A percentile compares a stretch with the other conserved stretches of the same genome.
phyloP scores from a whole-genome alignment of 106 monocot genomes.

The Dendrobium officinale region DNA sequence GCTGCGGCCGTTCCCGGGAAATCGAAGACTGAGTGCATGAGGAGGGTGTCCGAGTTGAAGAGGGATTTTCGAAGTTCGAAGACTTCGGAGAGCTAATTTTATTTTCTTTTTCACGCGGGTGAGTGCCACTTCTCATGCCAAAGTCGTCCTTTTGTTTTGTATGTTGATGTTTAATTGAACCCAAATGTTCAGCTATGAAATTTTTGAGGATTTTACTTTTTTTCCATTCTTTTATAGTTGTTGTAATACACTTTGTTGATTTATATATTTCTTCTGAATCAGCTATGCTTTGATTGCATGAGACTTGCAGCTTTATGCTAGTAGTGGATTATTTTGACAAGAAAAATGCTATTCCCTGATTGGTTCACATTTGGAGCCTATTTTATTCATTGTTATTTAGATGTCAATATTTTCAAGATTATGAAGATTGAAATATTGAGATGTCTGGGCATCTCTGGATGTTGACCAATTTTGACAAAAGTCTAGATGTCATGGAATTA shows the following conservation, averaged over 20 bases:
- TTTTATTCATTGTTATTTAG: too few species aligned
- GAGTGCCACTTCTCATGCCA: background rate
- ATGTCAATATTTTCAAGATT: too few species aligned
- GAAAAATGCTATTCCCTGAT: too few species aligned
- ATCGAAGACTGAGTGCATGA: constrained; percentile 62
- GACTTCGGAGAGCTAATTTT: constrained; percentile 17
- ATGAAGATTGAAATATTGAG: too few species aligned
- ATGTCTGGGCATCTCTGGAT: too few species aligned
- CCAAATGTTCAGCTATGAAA: background rate
- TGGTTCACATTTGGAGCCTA: too few species aligned
- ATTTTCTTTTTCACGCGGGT: background rate
- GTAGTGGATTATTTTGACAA: too few species aligned
- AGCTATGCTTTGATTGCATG: background rate
- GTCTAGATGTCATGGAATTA: too few species aligned
- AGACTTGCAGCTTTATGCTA: too few species aligned
- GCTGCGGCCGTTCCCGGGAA: constrained; percentile 75
- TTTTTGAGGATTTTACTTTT: background rate
- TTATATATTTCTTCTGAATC: background rate
- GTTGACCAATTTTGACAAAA: too few species aligned
- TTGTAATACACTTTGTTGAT: background rate
- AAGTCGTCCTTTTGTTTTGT: background rate
- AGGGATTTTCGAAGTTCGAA: constrained; percentile 77
- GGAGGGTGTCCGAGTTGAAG: constrained; percentile 70
- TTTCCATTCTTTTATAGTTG: background rate
- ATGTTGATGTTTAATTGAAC: background rate